phyloP scores from a whole-genome alignment of 2,329 filamentous ascomycete species.

The Fusarium sarcochroum region DNA sequence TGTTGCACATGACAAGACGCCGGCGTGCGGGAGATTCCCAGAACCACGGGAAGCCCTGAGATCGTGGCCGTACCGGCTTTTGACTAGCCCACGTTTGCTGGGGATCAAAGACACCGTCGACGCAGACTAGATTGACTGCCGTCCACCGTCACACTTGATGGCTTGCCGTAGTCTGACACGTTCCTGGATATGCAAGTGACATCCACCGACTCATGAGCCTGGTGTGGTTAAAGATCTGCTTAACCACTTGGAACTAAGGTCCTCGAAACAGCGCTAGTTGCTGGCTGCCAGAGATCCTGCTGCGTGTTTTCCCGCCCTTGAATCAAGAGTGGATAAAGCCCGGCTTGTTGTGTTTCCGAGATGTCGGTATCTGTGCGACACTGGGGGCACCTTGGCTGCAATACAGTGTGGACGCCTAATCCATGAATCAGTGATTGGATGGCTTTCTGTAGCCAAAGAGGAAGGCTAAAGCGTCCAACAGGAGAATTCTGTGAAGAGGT shows the following conservation, averaged over 20 bases:
- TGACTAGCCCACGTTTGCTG: constrained; percentile 45
- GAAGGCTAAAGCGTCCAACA: constrained; percentile 8
- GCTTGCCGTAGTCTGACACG: constrained; percentile 52
- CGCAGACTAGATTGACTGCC: constrained; percentile 46
- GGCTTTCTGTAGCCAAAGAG: background rate
- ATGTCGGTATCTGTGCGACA: constrained; percentile 46
- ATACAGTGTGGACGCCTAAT: constrained; percentile 15
- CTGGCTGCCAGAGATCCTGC: constrained; percentile 30
- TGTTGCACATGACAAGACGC: constrained; percentile 36
- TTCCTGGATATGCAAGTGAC: constrained; percentile 51
- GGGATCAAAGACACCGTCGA: constrained; percentile 47
- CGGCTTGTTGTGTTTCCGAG: constrained; percentile 49
- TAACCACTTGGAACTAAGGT: constrained; percentile 36
- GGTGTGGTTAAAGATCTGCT: constrained; percentile 41
- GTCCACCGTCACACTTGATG: constrained; percentile 46
- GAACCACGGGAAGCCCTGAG: constrained; percentile 45
- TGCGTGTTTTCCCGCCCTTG: constrained; percentile 32
- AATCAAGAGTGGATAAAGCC: constrained; percentile 42
- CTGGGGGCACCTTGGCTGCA: constrained; percentile 15
- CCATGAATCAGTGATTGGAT: constrained; percentile 12
- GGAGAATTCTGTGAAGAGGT: constrained; percentile 3
- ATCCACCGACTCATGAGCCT: constrained; percentile 47
- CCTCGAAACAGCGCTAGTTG: constrained; percentile 40
- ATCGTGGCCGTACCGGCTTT: constrained; percentile 46
- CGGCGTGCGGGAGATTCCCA: constrained; percentile 49